phyloP scores from a whole-genome alignment of 169 alveolate genomes.

The Eimeria acervulina region DNA sequence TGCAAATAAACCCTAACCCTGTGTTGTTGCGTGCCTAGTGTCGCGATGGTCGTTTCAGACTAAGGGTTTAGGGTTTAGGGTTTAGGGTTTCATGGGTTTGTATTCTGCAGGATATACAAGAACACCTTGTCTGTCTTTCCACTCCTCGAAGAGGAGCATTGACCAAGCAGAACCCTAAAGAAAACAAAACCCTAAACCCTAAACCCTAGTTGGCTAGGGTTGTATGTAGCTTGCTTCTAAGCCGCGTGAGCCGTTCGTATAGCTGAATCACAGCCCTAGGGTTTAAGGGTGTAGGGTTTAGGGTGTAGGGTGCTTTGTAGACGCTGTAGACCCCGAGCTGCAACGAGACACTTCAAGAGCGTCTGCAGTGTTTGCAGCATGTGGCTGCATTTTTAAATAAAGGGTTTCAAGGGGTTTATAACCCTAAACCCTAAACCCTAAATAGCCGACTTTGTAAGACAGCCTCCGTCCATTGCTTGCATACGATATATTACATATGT shows the following conservation, averaged over 20 bases:
- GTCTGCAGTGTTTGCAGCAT: too few species aligned
- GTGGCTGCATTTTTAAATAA: too few species aligned
- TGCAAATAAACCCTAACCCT: neutral
- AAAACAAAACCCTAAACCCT: neutral
- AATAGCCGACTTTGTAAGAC: too few species aligned
- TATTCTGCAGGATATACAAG: slow-evolving; percentile 37
- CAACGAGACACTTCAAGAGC: too few species aligned
- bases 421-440: too few species aligned
- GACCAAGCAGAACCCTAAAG: neutral
- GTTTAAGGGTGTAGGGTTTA: neutral
- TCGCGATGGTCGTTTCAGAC: neutral
- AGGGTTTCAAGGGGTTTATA: too few species aligned
- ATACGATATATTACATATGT: too few species aligned
- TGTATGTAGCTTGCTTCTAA: neutral
- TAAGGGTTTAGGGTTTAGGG: slow-evolving; percentile 26
- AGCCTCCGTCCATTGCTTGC: too few species aligned
- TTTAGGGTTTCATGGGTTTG: neutral
- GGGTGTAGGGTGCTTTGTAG: neutral
- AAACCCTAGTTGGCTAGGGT: neutral
- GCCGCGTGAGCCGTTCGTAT: neutral
- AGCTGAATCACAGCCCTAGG: neutral
- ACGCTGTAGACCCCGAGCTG: too few species aligned
- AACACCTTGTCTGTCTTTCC: slow-evolving; percentile 58
- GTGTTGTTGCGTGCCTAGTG: neutral
- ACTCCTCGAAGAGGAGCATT: slow-evolving; percentile 3